Evolutionary conservation across 108 stramenopile species (phyloP).

Genomic region (Schizochytrium sp.): DNA sequence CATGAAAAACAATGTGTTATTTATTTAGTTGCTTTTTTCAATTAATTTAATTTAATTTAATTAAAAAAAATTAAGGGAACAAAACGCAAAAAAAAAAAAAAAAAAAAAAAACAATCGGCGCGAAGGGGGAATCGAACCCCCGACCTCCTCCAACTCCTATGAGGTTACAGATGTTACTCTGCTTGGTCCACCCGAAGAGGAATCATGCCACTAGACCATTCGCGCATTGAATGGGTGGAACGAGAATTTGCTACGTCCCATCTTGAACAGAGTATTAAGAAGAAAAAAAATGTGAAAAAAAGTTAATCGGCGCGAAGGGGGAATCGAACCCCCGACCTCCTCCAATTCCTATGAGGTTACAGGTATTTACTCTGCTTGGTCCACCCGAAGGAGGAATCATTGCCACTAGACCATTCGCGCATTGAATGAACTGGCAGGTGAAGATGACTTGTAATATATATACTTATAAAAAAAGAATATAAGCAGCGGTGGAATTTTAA

Average conservation of each 20-base stretch:
- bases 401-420: conserved; percentile 54
- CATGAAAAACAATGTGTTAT: no score
- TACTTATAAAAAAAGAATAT: neutral
- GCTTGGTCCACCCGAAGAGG: conserved; percentile 5
- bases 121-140: conserved; percentile 52
- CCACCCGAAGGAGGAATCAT: conserved; percentile 56
- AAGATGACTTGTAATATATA: neutral
- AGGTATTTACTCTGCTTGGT: neutral
- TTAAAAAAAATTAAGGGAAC: no score
- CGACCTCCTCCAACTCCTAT: conserved; percentile 51
- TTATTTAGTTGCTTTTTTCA: no score
- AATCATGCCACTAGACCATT: conserved; percentile 57
- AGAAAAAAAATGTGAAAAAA: neutral
- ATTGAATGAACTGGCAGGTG: neutral
- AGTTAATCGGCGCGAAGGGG: conserved; percentile 6
- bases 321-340: conserved; percentile 54
- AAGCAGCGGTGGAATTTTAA: neutral
- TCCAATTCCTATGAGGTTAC: conserved; percentile 30
- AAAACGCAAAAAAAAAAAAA: no score
- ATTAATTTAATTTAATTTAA: no score
- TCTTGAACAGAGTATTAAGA: no score
- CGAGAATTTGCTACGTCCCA: no score
- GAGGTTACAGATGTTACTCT: neutral
- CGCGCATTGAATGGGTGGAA: neutral
- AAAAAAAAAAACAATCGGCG: neutral